phyloP scores from a whole-genome alignment of 1,139 yeast genomes.

The Dujonia santamariae region DNA sequence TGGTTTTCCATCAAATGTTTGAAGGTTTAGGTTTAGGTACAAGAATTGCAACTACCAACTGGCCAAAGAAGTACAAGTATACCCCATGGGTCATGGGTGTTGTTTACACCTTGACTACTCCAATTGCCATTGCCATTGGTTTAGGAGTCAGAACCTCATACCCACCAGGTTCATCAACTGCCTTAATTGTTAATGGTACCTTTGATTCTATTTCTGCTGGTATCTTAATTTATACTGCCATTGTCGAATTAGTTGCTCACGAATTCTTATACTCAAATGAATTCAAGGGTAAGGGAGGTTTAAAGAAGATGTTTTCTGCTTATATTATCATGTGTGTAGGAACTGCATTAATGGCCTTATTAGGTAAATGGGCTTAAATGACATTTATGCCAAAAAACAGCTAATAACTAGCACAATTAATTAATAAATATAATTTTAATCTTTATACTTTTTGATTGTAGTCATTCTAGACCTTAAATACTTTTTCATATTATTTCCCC shows the following conservation, averaged over 20 bases:
- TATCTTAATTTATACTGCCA: conserved; percentile 77
- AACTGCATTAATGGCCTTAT: conserved; percentile 79
- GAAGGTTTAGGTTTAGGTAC: conserved; percentile 94
- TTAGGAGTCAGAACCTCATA: conserved; percentile 74
- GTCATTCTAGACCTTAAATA: no score
- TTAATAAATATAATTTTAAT: background rate
- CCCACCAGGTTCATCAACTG: conserved; percentile 56
- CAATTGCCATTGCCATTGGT: conserved; percentile 83
- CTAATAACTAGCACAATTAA: background rate
- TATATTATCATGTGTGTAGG: conserved; percentile 56
- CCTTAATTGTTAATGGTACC: conserved; percentile 71
- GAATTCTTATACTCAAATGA: conserved; percentile 74
- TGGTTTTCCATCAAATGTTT: conserved; percentile 87
- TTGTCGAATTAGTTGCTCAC: conserved; percentile 85
- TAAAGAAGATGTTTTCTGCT: conserved; percentile 37
- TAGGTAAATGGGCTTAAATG: conserved; percentile 81
- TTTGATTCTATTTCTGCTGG: conserved; percentile 87
- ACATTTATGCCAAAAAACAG: no score
- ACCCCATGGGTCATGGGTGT: conserved; percentile 61
- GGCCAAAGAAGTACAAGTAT: conserved; percentile 49
- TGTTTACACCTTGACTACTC: conserved; percentile 73
- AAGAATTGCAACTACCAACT: conserved; percentile 69
- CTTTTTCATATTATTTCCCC: no score
- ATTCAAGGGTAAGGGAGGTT: conserved; percentile 49
- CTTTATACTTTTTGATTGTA: no score